Base-by-base conservation (phyloP, 2,329 filamentous ascomycete species). In the Metarhizium sp. region DNA sequence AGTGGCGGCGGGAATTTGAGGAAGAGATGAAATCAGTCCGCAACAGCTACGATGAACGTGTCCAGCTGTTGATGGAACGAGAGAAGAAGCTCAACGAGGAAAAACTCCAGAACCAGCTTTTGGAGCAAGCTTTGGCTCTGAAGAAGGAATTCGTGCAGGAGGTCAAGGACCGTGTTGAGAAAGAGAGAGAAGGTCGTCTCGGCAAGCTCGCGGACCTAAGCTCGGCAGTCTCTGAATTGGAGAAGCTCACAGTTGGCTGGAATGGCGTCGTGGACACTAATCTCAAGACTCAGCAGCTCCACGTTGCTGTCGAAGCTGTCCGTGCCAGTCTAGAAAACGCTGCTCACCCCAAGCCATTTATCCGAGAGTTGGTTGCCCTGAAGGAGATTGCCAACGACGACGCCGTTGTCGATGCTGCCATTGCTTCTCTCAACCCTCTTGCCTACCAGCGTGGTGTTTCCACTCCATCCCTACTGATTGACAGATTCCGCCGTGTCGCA, bases 381-480 rank as follows among this genome's bases (percentile, higher is more conserved):
- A 96, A 96, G 75, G 91, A 96, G 71, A 89, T 96, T 62, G 90
- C 90, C 4, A 80, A 81, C 34, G 87, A 90, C 52, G 89, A 96
- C 68, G 77, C 88, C 1, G 87, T 97, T 6, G 90, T 99, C 58
- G 86, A 90, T 63, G 92, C 92, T 4, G 94, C 94, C 57, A 95
- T 99, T 64, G 88, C 89, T n/a, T 95, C 91, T 34, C 95, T 99
- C 72, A 95, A 95, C 76, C 94, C 94, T 3, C 77, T 82, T 11
- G 90, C 94, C 20, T 99, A 99, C 76, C 94, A 97, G 74, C 87
- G 87, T 55, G 94, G 94, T 57, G 85, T 99, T 56, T 85, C 91
- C 29, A 90, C 88, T 14, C 78, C 88, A 0, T 80, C 91, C 25
- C 89, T 95, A 71, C 83, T 99, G 38, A 88, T 97, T 62, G 94